Conservation (phyloP, 306 rosid genomes). For the Albizia julibrissin region DNA sequence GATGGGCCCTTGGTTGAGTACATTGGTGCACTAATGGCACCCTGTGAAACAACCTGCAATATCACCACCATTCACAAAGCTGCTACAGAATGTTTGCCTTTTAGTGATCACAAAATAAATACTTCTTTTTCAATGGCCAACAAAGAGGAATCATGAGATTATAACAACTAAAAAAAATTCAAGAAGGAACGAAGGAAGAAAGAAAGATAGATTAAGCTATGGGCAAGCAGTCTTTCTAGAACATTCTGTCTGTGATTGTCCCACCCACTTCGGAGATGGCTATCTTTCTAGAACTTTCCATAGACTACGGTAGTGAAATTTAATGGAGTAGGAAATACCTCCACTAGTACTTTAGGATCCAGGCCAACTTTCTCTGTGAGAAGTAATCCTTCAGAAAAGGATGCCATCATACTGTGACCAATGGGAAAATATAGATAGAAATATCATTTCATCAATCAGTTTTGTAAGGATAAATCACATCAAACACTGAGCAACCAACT, state of each 20-base stretch:
- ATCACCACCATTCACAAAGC: conserved; percentile 23
- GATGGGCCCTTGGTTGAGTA: conserved; percentile 83
- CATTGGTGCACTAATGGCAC: conserved; percentile 96
- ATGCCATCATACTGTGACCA: conserved; percentile 87
- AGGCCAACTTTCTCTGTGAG: conserved; percentile 87
- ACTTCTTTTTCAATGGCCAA: background rate
- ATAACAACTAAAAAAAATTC: too few species aligned
- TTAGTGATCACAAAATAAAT: background rate
- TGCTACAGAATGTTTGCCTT: conserved; percentile 2
- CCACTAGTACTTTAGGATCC: conserved; percentile 77
- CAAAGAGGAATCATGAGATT: background rate
- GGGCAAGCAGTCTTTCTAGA: background rate
- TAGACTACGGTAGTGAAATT: conserved; percentile 10
- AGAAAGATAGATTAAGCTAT: background rate
- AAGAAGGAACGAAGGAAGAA: background rate
- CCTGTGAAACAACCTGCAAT: conserved; percentile 89
- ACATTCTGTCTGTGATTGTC: background rate
- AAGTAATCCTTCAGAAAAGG: conserved; percentile 94
- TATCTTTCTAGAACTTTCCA: background rate
- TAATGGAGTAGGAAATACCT: conserved; percentile 55
- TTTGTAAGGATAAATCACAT: conserved; percentile 23
- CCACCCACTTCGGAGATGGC: too few species aligned
- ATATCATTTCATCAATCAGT: conserved; percentile 28
- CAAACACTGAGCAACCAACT: conserved; percentile 24
- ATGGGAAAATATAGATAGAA: conserved; percentile 23